These are phyloP conservation scores for Macrolepiota albuminosa DNA, from an alignment of 768 basidiomycete genomes.

Conservation along the genomic window DNA sequence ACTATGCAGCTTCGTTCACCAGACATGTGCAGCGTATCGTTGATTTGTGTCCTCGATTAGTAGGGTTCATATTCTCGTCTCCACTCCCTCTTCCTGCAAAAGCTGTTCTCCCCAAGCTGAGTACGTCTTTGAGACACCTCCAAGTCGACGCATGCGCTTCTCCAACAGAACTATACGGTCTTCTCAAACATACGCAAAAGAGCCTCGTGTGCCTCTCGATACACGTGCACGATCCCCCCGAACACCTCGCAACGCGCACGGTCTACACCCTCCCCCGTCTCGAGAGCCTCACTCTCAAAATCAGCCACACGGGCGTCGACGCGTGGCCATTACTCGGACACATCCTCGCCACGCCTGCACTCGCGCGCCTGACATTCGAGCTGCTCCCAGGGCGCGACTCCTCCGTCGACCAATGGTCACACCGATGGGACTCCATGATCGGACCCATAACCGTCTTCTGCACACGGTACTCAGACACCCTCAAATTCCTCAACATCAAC, in stretches of 20 bases:
- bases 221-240: constrained; percentile 1
- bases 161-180: not conserved
- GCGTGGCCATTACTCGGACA: constrained; percentile 1
- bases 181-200: constrained; percentile 1
- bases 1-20: constrained; percentile 10
- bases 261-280: constrained; percentile 4
- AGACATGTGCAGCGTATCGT: constrained; percentile 8
- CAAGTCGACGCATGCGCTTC: not conserved
- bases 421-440: constrained; percentile 1
- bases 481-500: constrained; percentile 7
- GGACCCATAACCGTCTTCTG: constrained; percentile 5
- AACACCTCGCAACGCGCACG: not conserved
- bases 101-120: constrained; percentile 4
- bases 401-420: not conserved
- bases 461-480: not conserved
- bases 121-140: constrained; percentile 5
- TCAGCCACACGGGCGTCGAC: not conserved
- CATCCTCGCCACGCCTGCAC: constrained; percentile 6
- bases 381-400: not conserved
- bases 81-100: constrained; percentile 2
- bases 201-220: constrained; percentile 7
- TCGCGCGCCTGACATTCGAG: constrained; percentile 7
- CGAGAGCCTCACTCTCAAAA: constrained; percentile 8
- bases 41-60: constrained; percentile 6
- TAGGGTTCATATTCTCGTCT: constrained; percentile 1